These are phyloP conservation scores for Raffaelea albimanens DNA, from an alignment of 2,329 filamentous ascomycete genomes.

Conservation along the genomic window DNA sequence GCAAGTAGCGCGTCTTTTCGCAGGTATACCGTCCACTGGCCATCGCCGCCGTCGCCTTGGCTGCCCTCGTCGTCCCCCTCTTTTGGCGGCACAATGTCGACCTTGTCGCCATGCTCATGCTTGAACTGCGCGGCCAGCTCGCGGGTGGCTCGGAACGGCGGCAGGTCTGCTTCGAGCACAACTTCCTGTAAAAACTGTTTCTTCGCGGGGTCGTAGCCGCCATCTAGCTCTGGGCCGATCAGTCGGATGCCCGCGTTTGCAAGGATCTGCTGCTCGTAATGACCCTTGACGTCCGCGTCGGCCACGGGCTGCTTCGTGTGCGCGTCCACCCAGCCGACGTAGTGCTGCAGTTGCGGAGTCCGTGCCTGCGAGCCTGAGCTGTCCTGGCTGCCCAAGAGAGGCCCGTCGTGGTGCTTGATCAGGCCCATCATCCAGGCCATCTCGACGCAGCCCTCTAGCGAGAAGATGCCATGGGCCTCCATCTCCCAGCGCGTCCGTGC, in stretches of 20 bases:
- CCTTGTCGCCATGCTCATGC: conserved; percentile 93
- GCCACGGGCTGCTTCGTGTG: conserved; percentile 94
- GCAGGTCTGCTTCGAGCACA: conserved; percentile 92
- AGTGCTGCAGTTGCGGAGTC: too few relatives aligned
- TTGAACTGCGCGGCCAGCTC: conserved; percentile 97
- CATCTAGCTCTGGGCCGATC: conserved; percentile 97
- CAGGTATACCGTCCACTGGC: conserved; percentile 88
- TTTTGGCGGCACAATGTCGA: conserved; percentile 89
- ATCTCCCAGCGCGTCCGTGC: conserved; percentile 98
- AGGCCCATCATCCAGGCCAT: conserved; percentile 99
- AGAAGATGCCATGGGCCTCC: conserved; percentile 95
- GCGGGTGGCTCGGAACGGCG: conserved; percentile 94
- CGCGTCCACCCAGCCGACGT: conserved; percentile 92
- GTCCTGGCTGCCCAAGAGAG: conserved; percentile 90
- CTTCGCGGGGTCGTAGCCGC: conserved; percentile 94
- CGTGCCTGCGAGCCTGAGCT: too few relatives aligned
- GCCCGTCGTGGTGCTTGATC: conserved; percentile 96
- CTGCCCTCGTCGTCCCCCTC: conserved; percentile 88
- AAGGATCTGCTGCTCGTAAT: conserved; percentile 94
- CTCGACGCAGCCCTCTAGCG: conserved; percentile 92
- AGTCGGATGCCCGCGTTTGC: conserved; percentile 96
- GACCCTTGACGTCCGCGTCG: conserved; percentile 94
- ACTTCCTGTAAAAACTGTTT: conserved; percentile 98
- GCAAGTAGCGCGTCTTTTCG: conserved; percentile 92
- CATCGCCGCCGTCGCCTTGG: too few relatives aligned